These are phyloP conservation scores for Russula sp. DNA, from an alignment of 768 basidiomycete species.

Conservation along the genomic window DNA sequence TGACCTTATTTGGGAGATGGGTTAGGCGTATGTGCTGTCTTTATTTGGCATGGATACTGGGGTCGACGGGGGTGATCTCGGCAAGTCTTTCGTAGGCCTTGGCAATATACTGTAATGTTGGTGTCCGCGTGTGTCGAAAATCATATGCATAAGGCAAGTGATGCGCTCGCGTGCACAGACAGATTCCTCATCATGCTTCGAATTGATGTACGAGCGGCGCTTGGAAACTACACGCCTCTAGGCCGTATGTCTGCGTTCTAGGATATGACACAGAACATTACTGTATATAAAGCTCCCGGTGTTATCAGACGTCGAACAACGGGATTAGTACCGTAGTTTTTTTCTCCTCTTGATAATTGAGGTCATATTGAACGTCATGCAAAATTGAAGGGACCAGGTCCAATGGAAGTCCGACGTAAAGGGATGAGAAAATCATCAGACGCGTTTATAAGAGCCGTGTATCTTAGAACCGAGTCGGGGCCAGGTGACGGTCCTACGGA, in stretches of 20 bases:
- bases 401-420: no score
- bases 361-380: no score
- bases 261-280: background rate
- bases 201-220: background rate
- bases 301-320: background rate
- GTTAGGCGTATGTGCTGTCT: background rate
- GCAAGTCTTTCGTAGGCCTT: background rate
- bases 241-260: background rate
- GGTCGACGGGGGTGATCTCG: background rate
- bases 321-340: background rate
- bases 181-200: background rate
- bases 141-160: background rate
- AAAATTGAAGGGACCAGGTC: no score
- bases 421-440: no score
- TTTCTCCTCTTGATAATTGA: no score
- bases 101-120: background rate
- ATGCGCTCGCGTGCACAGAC: background rate
- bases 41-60: background rate
- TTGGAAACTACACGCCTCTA: background rate
- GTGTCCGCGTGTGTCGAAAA: no score
- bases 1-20: slow-evolving; percentile 64
- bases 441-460: no score
- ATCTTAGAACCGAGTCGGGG: no score
- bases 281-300: background rate
- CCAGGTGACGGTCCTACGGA: no score